A percentile compares a stretch with the other conserved stretches of the same genome.
Conservation (phyloP, 371 early-diverging fungal genomes). For the Zychaea mexicana region DNA sequence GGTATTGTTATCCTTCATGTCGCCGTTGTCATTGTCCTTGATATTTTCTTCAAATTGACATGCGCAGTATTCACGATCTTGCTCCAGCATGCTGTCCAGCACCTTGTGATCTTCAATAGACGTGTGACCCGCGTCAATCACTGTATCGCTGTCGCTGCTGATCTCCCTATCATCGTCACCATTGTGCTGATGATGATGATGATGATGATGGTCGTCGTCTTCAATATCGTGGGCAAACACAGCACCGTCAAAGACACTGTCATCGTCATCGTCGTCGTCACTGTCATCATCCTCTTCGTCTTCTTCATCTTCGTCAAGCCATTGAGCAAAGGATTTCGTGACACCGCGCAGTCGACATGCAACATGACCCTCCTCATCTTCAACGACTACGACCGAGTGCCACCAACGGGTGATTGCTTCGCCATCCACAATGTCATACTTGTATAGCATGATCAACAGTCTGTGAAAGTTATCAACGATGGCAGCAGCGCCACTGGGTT, state of each 20-base stretch:
- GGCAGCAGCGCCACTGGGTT: not conserved
- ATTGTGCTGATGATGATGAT: no score
- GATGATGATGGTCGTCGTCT: not conserved
- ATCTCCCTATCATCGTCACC: slow-evolving; percentile 6
- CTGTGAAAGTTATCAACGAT: slow-evolving; percentile 38
- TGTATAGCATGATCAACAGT: slow-evolving; percentile 40
- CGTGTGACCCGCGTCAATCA: slow-evolving; percentile 1
- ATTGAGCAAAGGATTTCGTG: slow-evolving; percentile 28
- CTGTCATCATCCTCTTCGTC: slow-evolving; percentile 21
- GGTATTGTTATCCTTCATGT: not conserved
- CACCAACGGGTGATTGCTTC: slow-evolving; percentile 46
- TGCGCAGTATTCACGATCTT: slow-evolving; percentile 13
- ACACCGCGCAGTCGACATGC: slow-evolving; percentile 19
- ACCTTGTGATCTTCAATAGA: not conserved
- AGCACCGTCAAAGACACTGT: slow-evolving; percentile 2
- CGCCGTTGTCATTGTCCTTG: not conserved
- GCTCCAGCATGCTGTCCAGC: slow-evolving; percentile 8
- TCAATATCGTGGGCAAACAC: slow-evolving; percentile 11
- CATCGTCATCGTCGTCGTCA: slow-evolving; percentile 16
- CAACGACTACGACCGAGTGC: slow-evolving; percentile 16
- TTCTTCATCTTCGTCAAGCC: slow-evolving; percentile 29
- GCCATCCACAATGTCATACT: slow-evolving; percentile 43
- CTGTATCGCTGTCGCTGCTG: slow-evolving; percentile 12
- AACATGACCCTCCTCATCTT: slow-evolving; percentile 1
- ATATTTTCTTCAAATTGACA: slow-evolving; percentile 11